Base-by-base conservation (phyloP, 2,329 filamentous ascomycete species). In the Whalleya microplaca region DNA sequence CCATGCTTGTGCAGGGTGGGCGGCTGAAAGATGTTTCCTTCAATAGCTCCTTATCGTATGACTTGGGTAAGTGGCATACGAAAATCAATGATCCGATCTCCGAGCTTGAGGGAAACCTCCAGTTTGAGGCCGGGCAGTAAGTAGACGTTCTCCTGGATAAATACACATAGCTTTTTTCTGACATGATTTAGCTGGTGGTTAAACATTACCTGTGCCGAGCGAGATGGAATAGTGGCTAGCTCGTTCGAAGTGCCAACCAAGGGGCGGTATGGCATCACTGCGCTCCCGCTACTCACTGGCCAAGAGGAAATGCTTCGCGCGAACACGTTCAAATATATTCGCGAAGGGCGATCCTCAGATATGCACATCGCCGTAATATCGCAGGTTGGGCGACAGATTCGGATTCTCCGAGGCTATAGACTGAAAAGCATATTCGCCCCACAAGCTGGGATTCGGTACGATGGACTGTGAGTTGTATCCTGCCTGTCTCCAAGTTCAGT, bases 351-450 rank as follows among this genome's bases (percentile, higher is more conserved):
- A 3, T 66, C 76, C 1, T 63, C 65, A 0, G 77, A 83, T 16
- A 82, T 84, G 72, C 76, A 79, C 44, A 69, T 80, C 21, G 73
- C 76, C 1, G 69, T 85, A 9, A 72, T 86, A 40, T 75, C 74
- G 1, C 75, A 79, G 45, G 77, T 82, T 21, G 82, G 82, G 16
- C 72, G 73, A 4, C 73, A 75, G 10, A 76, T 84, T 44, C 78
- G 81, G 18, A 72, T 86, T n/a, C 67, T 86, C 21, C 72, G 84
- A 45, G 82, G 83, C 2, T 72, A 80, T 57, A 71, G 69, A 29
- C 72, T 86, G 19, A 76, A 76, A 59, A 85, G 83, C 53, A 72
- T 76, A 1, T 74, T 79, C 54, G 81, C 83, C 3, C 84, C 84
- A 1, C 65, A 67, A 37, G 80, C 74, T 2, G 84, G 84, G 2